phyloP scores from a whole-genome alignment of 371 early-diverging fungal species.

The Mucor plumbeus region DNA sequence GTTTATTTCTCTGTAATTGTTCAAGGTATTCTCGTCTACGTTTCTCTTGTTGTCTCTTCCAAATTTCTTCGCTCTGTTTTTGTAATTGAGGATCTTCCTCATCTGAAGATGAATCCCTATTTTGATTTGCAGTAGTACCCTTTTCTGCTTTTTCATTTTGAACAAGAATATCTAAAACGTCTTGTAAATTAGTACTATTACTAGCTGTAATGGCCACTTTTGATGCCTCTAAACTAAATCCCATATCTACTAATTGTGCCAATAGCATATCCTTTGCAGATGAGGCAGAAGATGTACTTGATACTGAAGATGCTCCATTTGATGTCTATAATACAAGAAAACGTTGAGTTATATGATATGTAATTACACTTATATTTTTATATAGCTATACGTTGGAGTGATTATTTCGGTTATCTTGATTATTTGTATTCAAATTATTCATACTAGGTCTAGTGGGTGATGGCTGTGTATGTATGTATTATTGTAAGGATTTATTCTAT shows the following conservation, averaged over 20 bases:
- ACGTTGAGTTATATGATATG: background rate
- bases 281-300: background rate
- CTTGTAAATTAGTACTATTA: conserved; percentile 60
- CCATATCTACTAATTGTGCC: conserved; percentile 79
- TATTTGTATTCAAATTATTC: background rate
- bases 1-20: conserved; percentile 20
- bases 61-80: conserved; percentile 63
- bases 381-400: background rate
- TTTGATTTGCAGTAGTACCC: background rate
- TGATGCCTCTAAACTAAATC: conserved; percentile 71
- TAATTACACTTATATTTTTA: background rate
- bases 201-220: conserved; percentile 65
- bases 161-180: conserved; percentile 68
- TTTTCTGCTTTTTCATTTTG: conserved; percentile 52
- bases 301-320: conserved; percentile 1
- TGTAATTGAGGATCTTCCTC: conserved; percentile 56
- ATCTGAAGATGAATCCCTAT: background rate
- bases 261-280: conserved; percentile 33
- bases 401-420: background rate
- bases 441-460: background rate
- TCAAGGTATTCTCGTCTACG: conserved; percentile 24
- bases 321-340: background rate
- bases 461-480: background rate
- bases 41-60: conserved; percentile 40
- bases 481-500: background rate